Evolutionary conservation across 1,139 yeast species (phyloP), one percentile per base, ranked within the genome.

Genomic region (Yamadazyma kanchanaburiensis): DNA sequence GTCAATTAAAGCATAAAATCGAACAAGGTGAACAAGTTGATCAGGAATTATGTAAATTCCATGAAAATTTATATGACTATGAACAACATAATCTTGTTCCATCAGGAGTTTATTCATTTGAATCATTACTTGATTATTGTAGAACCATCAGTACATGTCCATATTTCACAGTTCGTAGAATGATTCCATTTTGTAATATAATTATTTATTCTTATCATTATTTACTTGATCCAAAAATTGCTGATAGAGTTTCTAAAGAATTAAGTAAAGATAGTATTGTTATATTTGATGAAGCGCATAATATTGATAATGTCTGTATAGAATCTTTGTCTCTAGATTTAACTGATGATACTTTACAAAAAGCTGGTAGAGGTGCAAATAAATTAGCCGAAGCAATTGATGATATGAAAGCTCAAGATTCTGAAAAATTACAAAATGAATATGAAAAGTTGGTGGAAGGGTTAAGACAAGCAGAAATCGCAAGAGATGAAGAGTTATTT

Each of bases 231-330:
- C 99, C 99, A 16, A 91, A 94, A 52, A 91, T 91, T 54, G 94
- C 97, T 3, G 97, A 89, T 42, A 67, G 98, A 35, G 98, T 91
- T 15, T 89, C 97, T 4, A 77, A 73, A 42, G 97, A 94, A 50
- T 72, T 91, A 32, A 85, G 95, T 11, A 87, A 89, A 46, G 98
- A 91, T 51, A 76, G 95, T 35, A 91, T 91, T 37, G 85, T 91
- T 40, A 94, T 91, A 28, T 91, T 91, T 53, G 99, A 91, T 61
- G 99, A 91, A 60, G 98, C 98, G 30, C 99, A 91, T 58, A 91
- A 91, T 60, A 91, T 91, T 35, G 98, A 91, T 70, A 91, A 91
- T 66, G 99, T 91, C 35, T 91, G 98, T 64, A 91, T 91, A 38
- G 99, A 91, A 56, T 85, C 98, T 1, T 62, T 91, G 30, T 87